Conservation (phyloP, 1,284 basidiomycete genomes). For the Puccinia novopanici region DNA sequence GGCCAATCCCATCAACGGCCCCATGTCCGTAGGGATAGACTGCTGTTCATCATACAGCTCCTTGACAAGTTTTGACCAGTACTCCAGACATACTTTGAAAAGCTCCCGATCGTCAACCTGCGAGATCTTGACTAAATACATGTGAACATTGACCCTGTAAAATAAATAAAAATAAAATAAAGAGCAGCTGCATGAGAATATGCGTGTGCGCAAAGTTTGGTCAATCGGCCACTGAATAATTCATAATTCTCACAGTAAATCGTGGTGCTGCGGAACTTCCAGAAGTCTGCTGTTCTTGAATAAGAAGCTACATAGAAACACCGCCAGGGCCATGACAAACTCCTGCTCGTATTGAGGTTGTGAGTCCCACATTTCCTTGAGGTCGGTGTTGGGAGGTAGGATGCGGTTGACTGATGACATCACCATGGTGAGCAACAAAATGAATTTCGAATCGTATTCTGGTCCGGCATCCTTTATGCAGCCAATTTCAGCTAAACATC, state of each 20-base stretch:
- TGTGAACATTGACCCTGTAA: conserved; percentile 77
- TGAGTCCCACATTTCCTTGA: conserved; percentile 86
- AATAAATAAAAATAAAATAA: too few relatives aligned
- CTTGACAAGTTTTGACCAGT: conserved; percentile 97
- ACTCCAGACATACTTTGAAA: conserved; percentile 99
- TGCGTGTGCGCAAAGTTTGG: background rate
- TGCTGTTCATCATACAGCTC: conserved; percentile 99
- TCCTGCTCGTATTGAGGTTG: conserved; percentile 93
- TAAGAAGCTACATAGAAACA: conserved; percentile 96
- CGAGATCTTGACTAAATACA: conserved; percentile 98
- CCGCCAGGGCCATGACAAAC: conserved; percentile 91
- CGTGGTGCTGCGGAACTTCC: conserved; percentile 86
- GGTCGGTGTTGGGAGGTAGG: conserved; percentile 88
- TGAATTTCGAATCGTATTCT: conserved; percentile 98
- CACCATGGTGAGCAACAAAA: conserved; percentile 94
- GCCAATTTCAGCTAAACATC: conserved; percentile 97
- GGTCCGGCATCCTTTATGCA: conserved; percentile 84
- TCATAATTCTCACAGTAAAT: conserved; percentile 68
- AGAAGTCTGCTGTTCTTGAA: conserved; percentile 76
- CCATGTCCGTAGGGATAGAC: conserved; percentile 85
- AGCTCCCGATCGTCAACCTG: conserved; percentile 98
- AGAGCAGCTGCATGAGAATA: background rate
- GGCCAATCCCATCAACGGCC: conserved; percentile 89
- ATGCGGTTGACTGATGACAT: conserved; percentile 96
- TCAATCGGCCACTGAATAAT: background rate